phyloP scores from a whole-genome alignment of 2,329 filamentous ascomycete species.

The Alternaria arborescens region DNA sequence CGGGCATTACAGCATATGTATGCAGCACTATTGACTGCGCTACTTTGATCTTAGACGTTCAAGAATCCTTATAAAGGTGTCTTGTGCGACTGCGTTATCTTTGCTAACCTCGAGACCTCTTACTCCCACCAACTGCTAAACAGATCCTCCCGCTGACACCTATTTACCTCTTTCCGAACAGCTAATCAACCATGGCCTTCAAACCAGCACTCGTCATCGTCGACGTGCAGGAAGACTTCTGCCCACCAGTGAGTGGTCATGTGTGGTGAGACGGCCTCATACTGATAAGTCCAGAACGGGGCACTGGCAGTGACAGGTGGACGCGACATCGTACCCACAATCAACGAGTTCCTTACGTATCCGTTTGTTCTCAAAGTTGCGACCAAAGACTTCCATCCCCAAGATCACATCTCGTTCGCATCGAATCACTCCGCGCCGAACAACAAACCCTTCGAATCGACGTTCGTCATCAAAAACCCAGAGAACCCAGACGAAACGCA shows the following conservation, averaged over 20 bases:
- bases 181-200: constrained; percentile 36
- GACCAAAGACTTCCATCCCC: constrained; percentile 92
- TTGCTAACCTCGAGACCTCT: background rate
- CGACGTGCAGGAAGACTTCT: constrained; percentile 95
- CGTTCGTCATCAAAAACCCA: constrained; percentile 72
- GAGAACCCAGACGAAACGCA: constrained; percentile 69
- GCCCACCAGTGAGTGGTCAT: constrained; percentile 73
- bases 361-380: constrained; percentile 80
- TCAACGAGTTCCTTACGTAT: constrained; percentile 78
- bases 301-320: constrained; percentile 82
- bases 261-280: background rate
- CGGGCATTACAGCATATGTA: constrained; percentile 11
- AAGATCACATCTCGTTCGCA: constrained; percentile 86
- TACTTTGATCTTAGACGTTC: constrained; percentile 11
- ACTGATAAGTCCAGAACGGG: constrained; percentile 69
- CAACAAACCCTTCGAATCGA: constrained; percentile 73
- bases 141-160: background rate
- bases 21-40: constrained; percentile 14
- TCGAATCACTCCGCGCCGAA: constrained; percentile 72
- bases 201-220: constrained; percentile 74
- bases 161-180: background rate
- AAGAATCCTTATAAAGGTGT: background rate
- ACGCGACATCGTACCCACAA: constrained; percentile 71
- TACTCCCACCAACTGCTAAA: background rate
- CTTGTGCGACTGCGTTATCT: background rate